Evolutionary conservation across 768 basidiomycete species (phyloP), one percentile per base, ranked within the genome.

Genomic region (Grammothele lineata): DNA sequence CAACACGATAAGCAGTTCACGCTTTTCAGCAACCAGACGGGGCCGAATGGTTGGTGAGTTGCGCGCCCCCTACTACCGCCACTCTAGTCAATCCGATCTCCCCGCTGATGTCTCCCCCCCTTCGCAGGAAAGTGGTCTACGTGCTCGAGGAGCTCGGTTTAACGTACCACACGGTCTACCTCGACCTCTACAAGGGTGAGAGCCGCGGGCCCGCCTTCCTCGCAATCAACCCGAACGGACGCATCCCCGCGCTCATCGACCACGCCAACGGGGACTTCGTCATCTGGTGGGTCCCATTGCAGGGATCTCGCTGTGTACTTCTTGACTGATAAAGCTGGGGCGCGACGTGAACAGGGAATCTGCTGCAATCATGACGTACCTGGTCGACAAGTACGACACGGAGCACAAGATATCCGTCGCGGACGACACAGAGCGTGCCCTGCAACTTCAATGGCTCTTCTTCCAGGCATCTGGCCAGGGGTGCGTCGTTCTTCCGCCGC

Each of bases 351-450:
- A 15, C 26, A 53, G 51, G 44, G 65, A 66, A 48, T 53, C 58
- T 18, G 63, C 62, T 26, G 70, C 70, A 42, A 69, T 74, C 48
- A 43, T 72, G 26, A 47, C 66, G 3, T 73, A 70, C 57, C 58
- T 74, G 23, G 58, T 60, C 22, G 65, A 70, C 47, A 58, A 64
- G 40, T 73, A 72, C 50, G 74, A 76, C 55, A 54, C 32, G 17
- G 67, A 71, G 18, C 47, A 61, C 61, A 69, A 67, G 59, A 14
- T 56, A 40, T 45, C 39, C 10, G 35, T 35, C 9, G 25, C 27
- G 33, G 33, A 36, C 22, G n/a, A 15, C 12, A 33, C 43, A 25
- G 50, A 38, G 5, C 27, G 37, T 24, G 32, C 25, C 21, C 17
- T 34, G 30, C 41, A 40, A 15, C 47, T 67, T 19, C 67, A 65